Evolutionary conservation across 1,284 basidiomycete species (phyloP), one percentile per base, ranked within the genome.

Genomic region (Volvariella volvacea): DNA sequence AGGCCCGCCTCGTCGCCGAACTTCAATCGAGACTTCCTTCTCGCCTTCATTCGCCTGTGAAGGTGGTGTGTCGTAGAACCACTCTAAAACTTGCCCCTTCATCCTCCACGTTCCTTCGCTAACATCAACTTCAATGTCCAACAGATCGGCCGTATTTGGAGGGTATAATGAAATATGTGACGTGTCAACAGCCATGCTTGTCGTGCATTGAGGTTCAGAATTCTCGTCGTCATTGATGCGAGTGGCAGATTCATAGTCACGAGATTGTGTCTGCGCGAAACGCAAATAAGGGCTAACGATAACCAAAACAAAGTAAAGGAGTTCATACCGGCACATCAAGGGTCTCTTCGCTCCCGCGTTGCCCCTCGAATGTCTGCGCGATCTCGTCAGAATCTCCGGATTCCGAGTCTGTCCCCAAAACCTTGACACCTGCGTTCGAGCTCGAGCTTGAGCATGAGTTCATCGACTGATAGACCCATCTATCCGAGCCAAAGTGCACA

Each of bases 61-160:
- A 14, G 54, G 50, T 1, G 89, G 88, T 0, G 81, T 71, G 22
- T 75, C 72, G 60, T 96, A 94, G 74, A 80, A 92, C 94, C 94
- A 98, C 52, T 73, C 73, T 43, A 98, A 61, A 30, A 66, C 75
- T 66, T 86, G 83, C 1, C 88, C 90, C 6, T 78, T 68, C 6
- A 89, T 66, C 48, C 73, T 71, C 70, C 78, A 90, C 31, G 69
- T 59, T 1, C 93, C 93, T 1, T 70, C 71, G 2, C 85, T 86
- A 1, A 83, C 76, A n/a, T 51, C 60, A 4, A 76, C 67, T 14
- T 70, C 65, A 14, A 74, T 47, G 49, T 70, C 68, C 7, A 70
- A 50, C 4, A 68, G 41, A 34, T 62, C 56, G 20, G 53, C 49
- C 17, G 53, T 54, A 37, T 46, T 44, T 28, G 33, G 19, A 4